Percentiles rank a stretch among this genome's conserved stretches.
phyloP scores from a whole-genome alignment of 805 yeast species.

The Suhomyces kilbournensis region DNA sequence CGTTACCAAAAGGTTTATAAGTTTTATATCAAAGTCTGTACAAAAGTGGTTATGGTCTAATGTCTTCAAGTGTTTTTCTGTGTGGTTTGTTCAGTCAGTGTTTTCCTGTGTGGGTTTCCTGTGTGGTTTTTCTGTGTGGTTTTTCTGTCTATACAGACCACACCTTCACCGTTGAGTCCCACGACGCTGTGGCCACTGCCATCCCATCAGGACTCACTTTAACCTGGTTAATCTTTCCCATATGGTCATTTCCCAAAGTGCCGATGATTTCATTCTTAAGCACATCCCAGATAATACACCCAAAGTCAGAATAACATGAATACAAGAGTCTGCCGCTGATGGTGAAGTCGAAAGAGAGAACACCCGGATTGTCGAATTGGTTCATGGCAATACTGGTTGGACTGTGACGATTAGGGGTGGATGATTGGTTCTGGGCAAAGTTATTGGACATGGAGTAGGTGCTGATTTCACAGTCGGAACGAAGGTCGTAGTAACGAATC shows the following conservation, averaged over 20 bases:
- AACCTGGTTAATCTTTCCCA: constrained; percentile 60
- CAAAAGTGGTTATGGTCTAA: too few relatives aligned
- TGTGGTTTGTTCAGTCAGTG: too few relatives aligned
- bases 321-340: constrained; percentile 71
- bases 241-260: constrained; percentile 57
- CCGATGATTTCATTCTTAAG: constrained; percentile 65
- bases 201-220: constrained; percentile 69
- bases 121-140: too few relatives aligned
- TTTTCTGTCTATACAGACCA: constrained; percentile 58
- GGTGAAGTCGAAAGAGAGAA: constrained; percentile 70
- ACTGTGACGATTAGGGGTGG: not conserved
- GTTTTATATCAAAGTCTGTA: too few relatives aligned
- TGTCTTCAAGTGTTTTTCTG: too few relatives aligned
- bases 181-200: constrained; percentile 74
- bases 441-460: constrained; percentile 35
- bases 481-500: constrained; percentile 65
- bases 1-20: too few relatives aligned
- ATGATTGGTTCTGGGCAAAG: not conserved
- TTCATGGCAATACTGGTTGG: not conserved
- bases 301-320: constrained; percentile 71
- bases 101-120: too few relatives aligned
- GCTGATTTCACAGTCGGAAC: constrained; percentile 70
- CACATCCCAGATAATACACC: constrained; percentile 76
- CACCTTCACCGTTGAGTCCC: constrained; percentile 71
- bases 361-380: constrained; percentile 59